Conservation (phyloP, 2,329 filamentous ascomycete species). For the Phialophora macrospora region DNA sequence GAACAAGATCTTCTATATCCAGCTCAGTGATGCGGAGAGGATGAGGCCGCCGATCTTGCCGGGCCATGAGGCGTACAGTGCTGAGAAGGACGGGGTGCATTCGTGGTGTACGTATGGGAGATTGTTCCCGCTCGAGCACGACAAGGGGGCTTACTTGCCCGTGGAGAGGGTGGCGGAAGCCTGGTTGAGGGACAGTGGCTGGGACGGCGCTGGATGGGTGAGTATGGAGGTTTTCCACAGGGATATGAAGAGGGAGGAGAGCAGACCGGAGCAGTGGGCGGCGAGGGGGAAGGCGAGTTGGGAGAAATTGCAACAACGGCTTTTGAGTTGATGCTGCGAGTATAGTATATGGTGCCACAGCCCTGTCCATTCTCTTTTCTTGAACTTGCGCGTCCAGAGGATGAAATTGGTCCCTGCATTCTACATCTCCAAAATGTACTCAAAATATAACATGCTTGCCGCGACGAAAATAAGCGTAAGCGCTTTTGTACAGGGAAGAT, state of each 20-base stretch:
- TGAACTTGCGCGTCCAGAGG: not conserved
- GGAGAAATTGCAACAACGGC: slow-evolving; percentile 11
- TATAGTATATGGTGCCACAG: not conserved
- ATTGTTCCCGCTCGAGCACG: slow-evolving; percentile 43
- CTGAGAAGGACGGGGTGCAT: slow-evolving; percentile 19
- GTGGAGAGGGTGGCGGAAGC: not conserved
- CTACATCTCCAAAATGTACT: not conserved
- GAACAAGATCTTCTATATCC: slow-evolving; percentile 46
- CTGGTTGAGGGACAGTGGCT: not conserved
- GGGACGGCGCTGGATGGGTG: slow-evolving; percentile 18
- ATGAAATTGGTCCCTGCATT: not conserved
- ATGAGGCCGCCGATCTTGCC: slow-evolving; percentile 13
- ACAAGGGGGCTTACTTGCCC: slow-evolving; percentile 33
- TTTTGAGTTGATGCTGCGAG: not conserved
- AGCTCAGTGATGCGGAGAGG: slow-evolving; percentile 46
- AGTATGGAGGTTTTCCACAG: slow-evolving; percentile 28
- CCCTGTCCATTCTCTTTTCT: not conserved
- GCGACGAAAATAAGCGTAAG: not conserved
- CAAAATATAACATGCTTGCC: not conserved
- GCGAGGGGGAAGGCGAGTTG: slow-evolving; percentile 12
- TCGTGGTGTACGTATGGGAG: slow-evolving; percentile 38
- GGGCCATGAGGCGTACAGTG: slow-evolving; percentile 41
- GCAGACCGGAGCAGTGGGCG: slow-evolving; percentile 17
- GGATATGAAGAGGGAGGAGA: slow-evolving; percentile 12
- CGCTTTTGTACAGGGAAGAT: not conserved